These are phyloP conservation scores for Pseudogymnoascus sp. DNA, from an alignment of 2,329 filamentous ascomycete species.

Conservation along the genomic window DNA sequence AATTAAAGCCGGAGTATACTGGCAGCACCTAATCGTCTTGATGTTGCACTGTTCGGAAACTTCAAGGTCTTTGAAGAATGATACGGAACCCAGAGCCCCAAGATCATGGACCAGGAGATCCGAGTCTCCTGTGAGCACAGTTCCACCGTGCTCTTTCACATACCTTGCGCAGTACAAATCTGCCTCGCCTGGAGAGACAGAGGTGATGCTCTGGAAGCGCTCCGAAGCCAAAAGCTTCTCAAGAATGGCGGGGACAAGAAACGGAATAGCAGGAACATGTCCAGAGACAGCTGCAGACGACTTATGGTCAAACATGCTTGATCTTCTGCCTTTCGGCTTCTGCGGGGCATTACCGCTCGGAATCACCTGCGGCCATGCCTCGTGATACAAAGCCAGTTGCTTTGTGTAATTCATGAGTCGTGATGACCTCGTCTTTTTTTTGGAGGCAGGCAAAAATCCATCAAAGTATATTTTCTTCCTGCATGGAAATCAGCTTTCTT, in stretches of 20 bases:
- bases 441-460: constrained; percentile 61
- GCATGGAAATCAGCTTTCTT: constrained; percentile 19
- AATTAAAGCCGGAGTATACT: constrained; percentile 39
- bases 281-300: constrained; percentile 22
- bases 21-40: constrained; percentile 23
- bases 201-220: constrained; percentile 38
- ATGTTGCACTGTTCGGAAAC: constrained; percentile 13
- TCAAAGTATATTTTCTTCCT: constrained; percentile 78
- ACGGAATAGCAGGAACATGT: constrained; percentile 46
- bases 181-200: constrained; percentile 75
- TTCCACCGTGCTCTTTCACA: constrained; percentile 47
- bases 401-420: constrained; percentile 24
- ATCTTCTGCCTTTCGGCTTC: constrained; percentile 15
- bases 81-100: constrained; percentile 53
- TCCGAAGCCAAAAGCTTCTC: constrained; percentile 54
- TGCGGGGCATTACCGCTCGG: constrained; percentile 14
- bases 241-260: constrained; percentile 71
- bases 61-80: constrained; percentile 61
- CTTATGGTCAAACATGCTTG: constrained; percentile 22
- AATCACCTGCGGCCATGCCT: constrained; percentile 17
- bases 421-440: constrained; percentile 24
- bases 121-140: constrained; percentile 75
- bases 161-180: constrained; percentile 71
- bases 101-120: constrained; percentile 75
- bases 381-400: constrained; percentile 25